Conservation (phyloP, 2,329 filamentous ascomycete species). For the Colletotrichum agaves region DNA sequence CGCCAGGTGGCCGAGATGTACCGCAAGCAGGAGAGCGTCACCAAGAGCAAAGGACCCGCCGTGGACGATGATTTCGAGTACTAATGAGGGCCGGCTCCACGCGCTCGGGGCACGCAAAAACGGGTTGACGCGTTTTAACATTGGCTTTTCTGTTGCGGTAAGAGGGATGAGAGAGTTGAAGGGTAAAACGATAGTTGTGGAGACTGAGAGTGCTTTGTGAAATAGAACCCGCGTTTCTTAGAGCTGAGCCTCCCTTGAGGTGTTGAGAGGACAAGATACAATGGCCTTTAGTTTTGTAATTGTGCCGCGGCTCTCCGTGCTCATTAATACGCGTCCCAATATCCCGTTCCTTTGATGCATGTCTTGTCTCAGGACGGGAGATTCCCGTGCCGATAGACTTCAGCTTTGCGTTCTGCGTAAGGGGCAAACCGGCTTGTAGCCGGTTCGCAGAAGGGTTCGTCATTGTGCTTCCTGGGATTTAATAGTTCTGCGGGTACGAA, state of each 20-base stretch:
- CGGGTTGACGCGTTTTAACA: slow-evolving; percentile 13
- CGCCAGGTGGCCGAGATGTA: slow-evolving; percentile 97
- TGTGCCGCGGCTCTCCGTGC: neutral
- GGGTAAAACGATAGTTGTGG: too few relatives aligned
- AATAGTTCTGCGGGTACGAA: too few relatives aligned
- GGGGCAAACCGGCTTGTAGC: neutral
- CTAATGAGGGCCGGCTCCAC: slow-evolving; percentile 52
- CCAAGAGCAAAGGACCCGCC: slow-evolving; percentile 84
- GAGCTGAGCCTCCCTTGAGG: neutral
- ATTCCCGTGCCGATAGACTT: slow-evolving; percentile 17
- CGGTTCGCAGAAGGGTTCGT: neutral
- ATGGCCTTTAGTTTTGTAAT: neutral
- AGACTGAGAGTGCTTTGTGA: too few relatives aligned
- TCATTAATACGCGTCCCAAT: slow-evolving; percentile 4
- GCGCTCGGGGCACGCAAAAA: neutral
- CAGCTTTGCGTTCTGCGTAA: neutral
- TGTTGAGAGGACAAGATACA: neutral
- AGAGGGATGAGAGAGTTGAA: neutral
- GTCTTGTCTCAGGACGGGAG: neutral
- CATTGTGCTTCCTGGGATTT: neutral
- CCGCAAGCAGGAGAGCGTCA: slow-evolving; percentile 88
- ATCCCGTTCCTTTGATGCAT: slow-evolving; percentile 13
- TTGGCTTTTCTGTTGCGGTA: neutral
- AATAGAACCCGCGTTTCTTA: too few relatives aligned
- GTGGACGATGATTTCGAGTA: slow-evolving; percentile 99